phyloP scores from a whole-genome alignment of 805 yeast species.

The Scheffersomyces spartinae region DNA sequence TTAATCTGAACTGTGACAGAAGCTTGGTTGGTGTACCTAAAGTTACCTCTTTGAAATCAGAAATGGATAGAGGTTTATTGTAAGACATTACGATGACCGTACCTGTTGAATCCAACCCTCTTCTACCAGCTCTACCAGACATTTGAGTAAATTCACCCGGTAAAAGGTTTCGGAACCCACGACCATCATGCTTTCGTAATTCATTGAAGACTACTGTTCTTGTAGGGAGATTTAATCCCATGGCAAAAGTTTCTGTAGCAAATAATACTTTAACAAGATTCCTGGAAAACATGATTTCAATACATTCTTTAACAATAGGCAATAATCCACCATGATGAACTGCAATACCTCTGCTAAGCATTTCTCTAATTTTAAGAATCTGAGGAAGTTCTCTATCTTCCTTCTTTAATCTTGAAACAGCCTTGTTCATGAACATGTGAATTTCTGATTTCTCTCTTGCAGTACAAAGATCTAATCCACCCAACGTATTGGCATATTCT shows the following conservation, averaged over 20 bases:
- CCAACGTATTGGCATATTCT: constrained; percentile 74
- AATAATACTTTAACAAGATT: constrained; percentile 81
- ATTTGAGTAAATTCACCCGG: constrained; percentile 98
- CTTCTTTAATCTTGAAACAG: constrained; percentile 74
- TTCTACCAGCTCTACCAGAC: constrained; percentile 98
- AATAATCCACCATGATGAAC: constrained; percentile 92
- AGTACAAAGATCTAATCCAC: constrained; percentile 66
- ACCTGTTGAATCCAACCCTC: constrained; percentile 90
- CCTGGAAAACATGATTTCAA: constrained; percentile 82
- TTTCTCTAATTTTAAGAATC: constrained; percentile 68
- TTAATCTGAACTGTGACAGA: constrained; percentile 84
- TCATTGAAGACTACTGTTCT: constrained; percentile 90
- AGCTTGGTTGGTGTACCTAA: constrained; percentile 86
- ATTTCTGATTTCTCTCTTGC: constrained; percentile 84
- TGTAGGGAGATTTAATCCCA: constrained; percentile 96
- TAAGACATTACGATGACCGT: constrained; percentile 90
- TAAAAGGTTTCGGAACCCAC: constrained; percentile 61
- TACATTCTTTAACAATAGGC: constrained; percentile 88
- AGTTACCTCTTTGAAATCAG: constrained; percentile 66
- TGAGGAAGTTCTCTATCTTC: constrained; percentile 94
- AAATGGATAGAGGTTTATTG: constrained; percentile 44
- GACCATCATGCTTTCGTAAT: constrained; percentile 83
- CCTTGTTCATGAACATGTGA: constrained; percentile 85
- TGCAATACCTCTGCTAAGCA: constrained; percentile 85
- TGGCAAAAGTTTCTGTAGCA: constrained; percentile 97